Conservation (phyloP, 805 yeast species). For the Yamadazyma tumulicola region DNA sequence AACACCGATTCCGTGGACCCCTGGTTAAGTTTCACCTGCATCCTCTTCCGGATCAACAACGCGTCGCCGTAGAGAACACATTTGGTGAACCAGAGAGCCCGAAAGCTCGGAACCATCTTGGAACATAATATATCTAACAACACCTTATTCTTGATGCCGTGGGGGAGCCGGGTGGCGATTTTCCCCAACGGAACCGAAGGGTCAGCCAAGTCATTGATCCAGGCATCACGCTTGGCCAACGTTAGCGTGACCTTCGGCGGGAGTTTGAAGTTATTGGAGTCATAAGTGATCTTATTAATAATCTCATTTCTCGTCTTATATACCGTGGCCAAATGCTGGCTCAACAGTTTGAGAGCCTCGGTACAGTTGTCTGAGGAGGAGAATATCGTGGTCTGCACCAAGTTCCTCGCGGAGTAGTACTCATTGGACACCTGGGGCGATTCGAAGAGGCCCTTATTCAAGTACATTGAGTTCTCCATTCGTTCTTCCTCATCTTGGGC, state of each 20-base stretch:
- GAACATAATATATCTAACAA: constrained; percentile 70
- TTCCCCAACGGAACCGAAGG: constrained; percentile 60
- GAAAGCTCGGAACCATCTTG: constrained; percentile 65
- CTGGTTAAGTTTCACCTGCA: constrained; percentile 16
- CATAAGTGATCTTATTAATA: constrained; percentile 34
- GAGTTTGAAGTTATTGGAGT: constrained; percentile 54
- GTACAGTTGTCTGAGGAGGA: constrained; percentile 33
- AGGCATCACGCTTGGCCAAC: constrained; percentile 76
- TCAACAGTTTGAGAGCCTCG: constrained; percentile 32
- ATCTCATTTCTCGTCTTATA: constrained; percentile 37
- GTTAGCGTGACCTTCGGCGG: constrained; percentile 91
- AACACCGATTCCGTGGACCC: constrained; percentile 5
- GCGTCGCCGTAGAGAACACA: constrained; percentile 80
- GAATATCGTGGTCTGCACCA: constrained; percentile 46
- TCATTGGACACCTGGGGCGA: constrained; percentile 62
- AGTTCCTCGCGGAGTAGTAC: constrained; percentile 63
- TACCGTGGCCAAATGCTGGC: constrained; percentile 35
- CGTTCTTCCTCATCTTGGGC: constrained; percentile 47
- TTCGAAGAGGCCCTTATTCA: constrained; percentile 72
- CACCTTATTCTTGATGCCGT: constrained; percentile 74
- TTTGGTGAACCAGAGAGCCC: constrained; percentile 89
- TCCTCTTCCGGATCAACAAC: constrained; percentile 28
- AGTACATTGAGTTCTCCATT: constrained; percentile 43
- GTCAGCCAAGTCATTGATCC: constrained; percentile 80
- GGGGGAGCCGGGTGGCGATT: constrained; percentile 80